phyloP scores from a whole-genome alignment of 2,329 filamentous ascomycete genomes.

The Elsinoe perseae region DNA sequence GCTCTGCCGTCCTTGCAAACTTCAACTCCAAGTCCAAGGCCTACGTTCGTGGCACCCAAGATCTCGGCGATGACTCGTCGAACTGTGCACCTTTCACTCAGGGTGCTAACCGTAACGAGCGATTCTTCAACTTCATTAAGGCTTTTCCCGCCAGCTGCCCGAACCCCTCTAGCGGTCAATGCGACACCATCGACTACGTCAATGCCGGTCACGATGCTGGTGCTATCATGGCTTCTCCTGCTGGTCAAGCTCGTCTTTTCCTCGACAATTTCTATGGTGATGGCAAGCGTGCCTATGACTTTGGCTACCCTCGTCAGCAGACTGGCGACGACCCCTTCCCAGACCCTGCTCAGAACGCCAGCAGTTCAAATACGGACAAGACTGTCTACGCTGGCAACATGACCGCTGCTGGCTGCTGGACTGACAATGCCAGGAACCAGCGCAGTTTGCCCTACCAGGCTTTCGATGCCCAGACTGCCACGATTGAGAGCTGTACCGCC shows the following conservation, averaged over 20 bases:
- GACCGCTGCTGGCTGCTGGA: slow-evolving; percentile 34
- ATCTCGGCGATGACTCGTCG: slow-evolving; percentile 31
- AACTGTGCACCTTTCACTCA: slow-evolving; percentile 29
- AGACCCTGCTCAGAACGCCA: slow-evolving; percentile 25
- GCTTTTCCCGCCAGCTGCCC: slow-evolving; percentile 29
- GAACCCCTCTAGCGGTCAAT: slow-evolving; percentile 23
- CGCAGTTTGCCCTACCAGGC: slow-evolving; percentile 23
- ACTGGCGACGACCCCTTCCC: slow-evolving; percentile 30
- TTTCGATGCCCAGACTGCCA: slow-evolving; percentile 27
- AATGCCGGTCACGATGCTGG: slow-evolving; percentile 30
- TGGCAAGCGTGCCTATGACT: slow-evolving; percentile 29
- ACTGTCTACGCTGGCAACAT: slow-evolving; percentile 30
- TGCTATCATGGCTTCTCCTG: slow-evolving; percentile 29
- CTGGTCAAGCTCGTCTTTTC: slow-evolving; percentile 33
- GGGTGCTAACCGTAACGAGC: slow-evolving; percentile 32
- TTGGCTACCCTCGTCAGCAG: slow-evolving; percentile 31
- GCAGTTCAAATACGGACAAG: slow-evolving; percentile 22
- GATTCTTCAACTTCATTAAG: slow-evolving; percentile 35
- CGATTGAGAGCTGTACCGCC: slow-evolving; percentile 27
- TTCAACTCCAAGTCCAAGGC: slow-evolving; percentile 30
- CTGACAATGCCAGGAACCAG: slow-evolving; percentile 23
- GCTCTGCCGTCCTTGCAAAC: slow-evolving; percentile 28
- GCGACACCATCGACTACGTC: slow-evolving; percentile 32
- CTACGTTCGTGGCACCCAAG: slow-evolving; percentile 30
- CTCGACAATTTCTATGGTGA: slow-evolving; percentile 33